phyloP scores from a whole-genome alignment of 257 asterid species.

The Petrea volubilis region DNA sequence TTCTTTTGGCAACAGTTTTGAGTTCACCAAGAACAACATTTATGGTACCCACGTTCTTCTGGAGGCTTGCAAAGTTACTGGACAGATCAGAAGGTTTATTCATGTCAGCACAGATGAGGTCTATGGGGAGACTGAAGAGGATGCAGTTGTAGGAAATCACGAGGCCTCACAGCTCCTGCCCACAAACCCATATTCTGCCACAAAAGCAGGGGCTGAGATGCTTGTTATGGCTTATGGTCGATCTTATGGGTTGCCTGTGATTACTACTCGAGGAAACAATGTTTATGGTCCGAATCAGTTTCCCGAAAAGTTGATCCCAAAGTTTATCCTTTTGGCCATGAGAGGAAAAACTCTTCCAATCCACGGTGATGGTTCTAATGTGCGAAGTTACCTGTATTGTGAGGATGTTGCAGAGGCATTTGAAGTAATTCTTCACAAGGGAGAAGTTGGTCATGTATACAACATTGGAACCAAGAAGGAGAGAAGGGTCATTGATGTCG shows the following conservation, averaged over 20 bases:
- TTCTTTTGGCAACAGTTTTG: constrained; percentile 72
- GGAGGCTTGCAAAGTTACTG: constrained; percentile 72
- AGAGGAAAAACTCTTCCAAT: constrained; percentile 64
- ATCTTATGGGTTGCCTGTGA: constrained; percentile 69
- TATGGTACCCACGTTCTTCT: constrained; percentile 72
- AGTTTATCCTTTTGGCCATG: constrained; percentile 70
- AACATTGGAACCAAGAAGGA: constrained; percentile 68
- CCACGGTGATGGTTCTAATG: constrained; percentile 72
- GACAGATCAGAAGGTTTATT: constrained; percentile 62
- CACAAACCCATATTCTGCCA: constrained; percentile 69
- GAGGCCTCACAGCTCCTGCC: constrained; percentile 75
- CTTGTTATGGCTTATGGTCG: constrained; percentile 78
- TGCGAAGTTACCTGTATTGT: constrained; percentile 66
- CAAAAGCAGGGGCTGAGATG: constrained; percentile 80
- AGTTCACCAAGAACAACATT: constrained; percentile 75
- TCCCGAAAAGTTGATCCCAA: constrained; percentile 73
- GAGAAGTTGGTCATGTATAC: constrained; percentile 73
- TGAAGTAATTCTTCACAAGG: constrained; percentile 62
- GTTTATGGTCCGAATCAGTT: constrained; percentile 77
- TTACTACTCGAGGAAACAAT: constrained; percentile 71
- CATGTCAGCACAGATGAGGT: constrained; percentile 80
- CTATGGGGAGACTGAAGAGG: constrained; percentile 73
- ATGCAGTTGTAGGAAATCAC: constrained; percentile 70
- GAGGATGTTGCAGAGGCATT: constrained; percentile 84
- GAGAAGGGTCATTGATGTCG: constrained; percentile 65